Evolutionary conservation across 352 stramenopile genomes (phyloP), one percentile per base, ranked within the genome.

Genomic region (Phytophthora palmivora): DNA sequence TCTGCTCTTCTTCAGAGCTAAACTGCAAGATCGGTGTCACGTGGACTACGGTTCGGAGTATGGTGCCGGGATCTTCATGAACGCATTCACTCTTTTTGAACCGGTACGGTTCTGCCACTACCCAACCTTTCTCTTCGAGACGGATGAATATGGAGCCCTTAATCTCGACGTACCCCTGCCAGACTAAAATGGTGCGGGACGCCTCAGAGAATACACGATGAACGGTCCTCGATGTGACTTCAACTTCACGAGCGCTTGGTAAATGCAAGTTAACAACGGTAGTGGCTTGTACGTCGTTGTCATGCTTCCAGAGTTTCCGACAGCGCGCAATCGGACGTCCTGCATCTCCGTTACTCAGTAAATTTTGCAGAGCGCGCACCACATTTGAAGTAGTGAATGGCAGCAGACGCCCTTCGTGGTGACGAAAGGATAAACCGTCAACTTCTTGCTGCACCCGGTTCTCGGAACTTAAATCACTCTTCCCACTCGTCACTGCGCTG

Each of bases 111-210:
- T 46, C 50, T 19, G 52, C 6, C 15, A 42, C 12, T 14, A 49
- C 26, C 70, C 65, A 78, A 3, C 71, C 71, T 18, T 62, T 68
- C 33, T 79, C 67, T 16, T 69, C 62, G 33, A 79, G 56, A 2
- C 67, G 67, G 19, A 76, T 49, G 11, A 67, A 70, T 12, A 72
- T 64, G n/a, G 58, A 58, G 3, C 71, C 67, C 12, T 70, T 39
- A 19, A 66, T 68, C 62, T 79, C 67, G 26, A 79, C 60, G 48
- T 67, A 61, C n/a, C 44, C 54, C 11, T 47, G 37, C 67, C 63
- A 79, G n/a, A 79, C 39, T 10, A 58, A 30, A 2, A 71, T 54
- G 1, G 37, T 26, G 0, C 54, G 63, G 14, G 32, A 34, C 4
- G 34, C 18, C 15, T 69, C 48, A 3, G 43, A 10, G 28, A 66